Evolutionary conservation across 495 filamentous ascomycete genomes (phyloP), one percentile per base, ranked within the genome.

Genomic region (Annulohypoxylon maeteangense): DNA sequence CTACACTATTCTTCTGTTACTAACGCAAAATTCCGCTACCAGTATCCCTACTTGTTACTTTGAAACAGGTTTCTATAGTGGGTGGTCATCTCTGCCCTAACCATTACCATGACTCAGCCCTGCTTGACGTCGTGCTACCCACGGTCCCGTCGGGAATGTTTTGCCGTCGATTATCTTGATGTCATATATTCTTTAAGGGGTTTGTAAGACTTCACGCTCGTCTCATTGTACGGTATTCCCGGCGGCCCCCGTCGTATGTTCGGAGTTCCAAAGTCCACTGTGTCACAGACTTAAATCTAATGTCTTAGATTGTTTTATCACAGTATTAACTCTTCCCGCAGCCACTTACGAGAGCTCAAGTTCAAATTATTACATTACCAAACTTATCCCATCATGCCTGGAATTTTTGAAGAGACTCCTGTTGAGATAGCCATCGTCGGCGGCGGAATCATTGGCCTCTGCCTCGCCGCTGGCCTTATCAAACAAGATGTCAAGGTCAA

Each of bases 361-460:
- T 25, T 12, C 53, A 31, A 61, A 62, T n/a, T 32, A 31, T 48
- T 29, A 68, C 12, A 50, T 22, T 65, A 5, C 14, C 18, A 31
- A 54, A 50, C n/a, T 36, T 4, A 25, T 51, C 47, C 32, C 31
- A 57, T 14, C 38, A 72, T 68, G 70, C 29, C 64, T 42, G 54
- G 60, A 55, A 36, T 56, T 16, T 5, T 61, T 2, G 22, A 68
- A 36, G 69, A 72, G 2, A 36, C 8, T 10, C 58, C 55, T 3
- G 20, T 72, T 36, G 65, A 78, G 16, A 74, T 83, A 40, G 81
- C 81, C 38, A 81, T 85, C 36, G 68, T 85, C 25, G 84, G 84
- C 59, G 78, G 79, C 29, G 84, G 84, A 31, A 81, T 86, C 23
- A 78, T 79, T 50, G 84, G 84, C 25, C 50, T 78, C 7, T 67